Evolutionary conservation across 1,139 yeast genomes (phyloP).

Genomic region (Magnusiomyces magnusii): DNA sequence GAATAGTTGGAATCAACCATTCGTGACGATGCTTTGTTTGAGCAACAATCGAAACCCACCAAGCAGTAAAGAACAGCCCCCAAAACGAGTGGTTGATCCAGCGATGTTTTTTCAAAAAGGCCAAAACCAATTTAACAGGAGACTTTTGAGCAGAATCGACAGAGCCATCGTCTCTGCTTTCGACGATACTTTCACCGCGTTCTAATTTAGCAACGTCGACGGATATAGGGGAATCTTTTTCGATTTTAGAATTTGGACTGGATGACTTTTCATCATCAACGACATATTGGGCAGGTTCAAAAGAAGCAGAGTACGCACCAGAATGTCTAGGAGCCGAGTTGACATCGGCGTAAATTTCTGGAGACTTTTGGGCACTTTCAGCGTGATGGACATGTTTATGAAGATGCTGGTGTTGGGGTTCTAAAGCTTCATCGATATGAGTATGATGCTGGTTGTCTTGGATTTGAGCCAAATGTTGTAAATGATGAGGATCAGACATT

Average conservation of each 20-base stretch:
- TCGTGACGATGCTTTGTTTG: constrained; percentile 46
- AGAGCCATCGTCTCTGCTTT: constrained; percentile 3
- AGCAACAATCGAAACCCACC: constrained; percentile 57
- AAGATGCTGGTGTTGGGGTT: constrained; percentile 24
- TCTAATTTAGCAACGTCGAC: constrained; percentile 14
- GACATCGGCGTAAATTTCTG: constrained; percentile 24
- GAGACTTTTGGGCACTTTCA: constrained; percentile 22
- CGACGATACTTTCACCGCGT: constrained; percentile 13
- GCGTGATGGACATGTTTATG: constrained; percentile 28
- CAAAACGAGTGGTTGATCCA: constrained; percentile 28
- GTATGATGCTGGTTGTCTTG: constrained; percentile 24
- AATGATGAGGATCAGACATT: not conserved
- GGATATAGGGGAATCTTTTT: constrained; percentile 12
- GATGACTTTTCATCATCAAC: too few species aligned
- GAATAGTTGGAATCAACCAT: constrained; percentile 58
- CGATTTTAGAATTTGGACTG: too few species aligned
- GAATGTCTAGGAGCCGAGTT: constrained; percentile 23
- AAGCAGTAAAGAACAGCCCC: constrained; percentile 48
- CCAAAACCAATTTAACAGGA: too few species aligned
- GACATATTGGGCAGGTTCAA: too few species aligned
- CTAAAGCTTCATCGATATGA: constrained; percentile 10
- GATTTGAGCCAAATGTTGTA: constrained; percentile 9
- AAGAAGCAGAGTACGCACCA: constrained; percentile 1
- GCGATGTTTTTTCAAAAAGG: constrained; percentile 16
- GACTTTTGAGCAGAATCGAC: not conserved